phyloP scores from a whole-genome alignment of 805 yeast species.

The Lachancea dasiensis region DNA sequence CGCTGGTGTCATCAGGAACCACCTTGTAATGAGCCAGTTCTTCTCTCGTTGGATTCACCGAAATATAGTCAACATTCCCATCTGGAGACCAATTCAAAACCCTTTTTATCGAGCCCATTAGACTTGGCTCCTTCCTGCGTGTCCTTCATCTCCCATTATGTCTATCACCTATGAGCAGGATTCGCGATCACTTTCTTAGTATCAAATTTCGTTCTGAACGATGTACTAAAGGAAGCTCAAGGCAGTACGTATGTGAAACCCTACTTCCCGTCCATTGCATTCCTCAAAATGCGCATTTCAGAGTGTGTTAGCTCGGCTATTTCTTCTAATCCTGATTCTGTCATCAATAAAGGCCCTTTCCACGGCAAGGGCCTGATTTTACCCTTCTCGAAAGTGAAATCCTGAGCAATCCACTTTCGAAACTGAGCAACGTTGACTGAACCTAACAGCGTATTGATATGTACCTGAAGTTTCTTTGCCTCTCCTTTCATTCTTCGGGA shows the following conservation, averaged over 20 bases:
- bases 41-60: constrained; percentile 75
- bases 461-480: constrained; percentile 13
- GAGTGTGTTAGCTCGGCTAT: constrained; percentile 21
- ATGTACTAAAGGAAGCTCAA: too few species aligned
- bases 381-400: constrained; percentile 27
- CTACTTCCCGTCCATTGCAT: not conserved
- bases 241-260: too few species aligned
- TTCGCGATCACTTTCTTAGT: too few species aligned
- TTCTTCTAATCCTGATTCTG: constrained; percentile 30
- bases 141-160: not conserved
- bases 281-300: constrained; percentile 10
- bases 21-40: constrained; percentile 65
- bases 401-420: constrained; percentile 15
- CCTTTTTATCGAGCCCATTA: constrained; percentile 30
- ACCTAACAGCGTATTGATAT: constrained; percentile 9
- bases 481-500: constrained; percentile 15
- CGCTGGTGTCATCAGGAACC: constrained; percentile 42
- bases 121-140: not conserved
- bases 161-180: too few species aligned
- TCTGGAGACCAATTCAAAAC: constrained; percentile 31
- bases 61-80: constrained; percentile 36
- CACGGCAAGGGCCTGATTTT: constrained; percentile 23
- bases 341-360: constrained; percentile 28
- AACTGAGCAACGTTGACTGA: constrained; percentile 12
- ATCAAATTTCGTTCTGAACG: too few species aligned